phyloP scores from a whole-genome alignment of 805 yeast species.

The Sugiyamaella marilandica region DNA sequence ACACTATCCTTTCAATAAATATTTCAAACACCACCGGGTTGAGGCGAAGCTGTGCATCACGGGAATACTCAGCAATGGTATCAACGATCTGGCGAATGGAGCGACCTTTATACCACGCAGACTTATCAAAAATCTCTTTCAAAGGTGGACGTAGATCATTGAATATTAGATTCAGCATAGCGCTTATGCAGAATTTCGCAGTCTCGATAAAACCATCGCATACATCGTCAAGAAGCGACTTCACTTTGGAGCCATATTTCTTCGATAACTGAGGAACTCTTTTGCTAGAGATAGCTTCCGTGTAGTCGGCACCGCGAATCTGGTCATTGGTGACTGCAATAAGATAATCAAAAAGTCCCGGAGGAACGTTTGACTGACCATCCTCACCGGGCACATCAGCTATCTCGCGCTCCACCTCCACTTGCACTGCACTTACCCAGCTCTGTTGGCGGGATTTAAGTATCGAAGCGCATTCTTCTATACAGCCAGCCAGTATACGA shows the following conservation, averaged over 20 bases:
- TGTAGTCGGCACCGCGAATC: slow-evolving; percentile 60
- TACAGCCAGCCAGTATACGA: slow-evolving; percentile 70
- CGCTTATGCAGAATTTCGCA: slow-evolving; percentile 58
- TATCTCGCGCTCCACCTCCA: slow-evolving; percentile 42
- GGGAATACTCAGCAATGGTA: slow-evolving; percentile 70
- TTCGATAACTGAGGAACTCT: slow-evolving; percentile 63
- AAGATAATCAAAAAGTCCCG: slow-evolving; percentile 75
- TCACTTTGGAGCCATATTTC: slow-evolving; percentile 56
- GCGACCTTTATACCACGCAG: slow-evolving; percentile 59
- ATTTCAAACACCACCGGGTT: slow-evolving; percentile 51
- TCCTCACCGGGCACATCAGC: slow-evolving; percentile 35
- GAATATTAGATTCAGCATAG: slow-evolving; percentile 55
- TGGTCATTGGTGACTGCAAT: slow-evolving; percentile 84
- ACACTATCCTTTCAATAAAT: slow-evolving; percentile 49
- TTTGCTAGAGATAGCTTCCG: slow-evolving; percentile 65
- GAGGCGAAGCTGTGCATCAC: slow-evolving; percentile 53
- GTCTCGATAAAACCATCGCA: slow-evolving; percentile 76
- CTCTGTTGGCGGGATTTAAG: slow-evolving; percentile 56
- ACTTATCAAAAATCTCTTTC: slow-evolving; percentile 52
- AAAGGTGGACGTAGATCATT: slow-evolving; percentile 67
- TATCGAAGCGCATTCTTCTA: slow-evolving; percentile 61
- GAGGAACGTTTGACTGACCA: slow-evolving; percentile 45
- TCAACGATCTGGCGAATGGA: slow-evolving; percentile 61
- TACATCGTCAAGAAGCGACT: slow-evolving; percentile 53
- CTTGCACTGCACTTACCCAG: slow-evolving; percentile 54